Base-by-base conservation (phyloP, 2,329 filamentous ascomycete species). In the Alternaria tenuissima region DNA sequence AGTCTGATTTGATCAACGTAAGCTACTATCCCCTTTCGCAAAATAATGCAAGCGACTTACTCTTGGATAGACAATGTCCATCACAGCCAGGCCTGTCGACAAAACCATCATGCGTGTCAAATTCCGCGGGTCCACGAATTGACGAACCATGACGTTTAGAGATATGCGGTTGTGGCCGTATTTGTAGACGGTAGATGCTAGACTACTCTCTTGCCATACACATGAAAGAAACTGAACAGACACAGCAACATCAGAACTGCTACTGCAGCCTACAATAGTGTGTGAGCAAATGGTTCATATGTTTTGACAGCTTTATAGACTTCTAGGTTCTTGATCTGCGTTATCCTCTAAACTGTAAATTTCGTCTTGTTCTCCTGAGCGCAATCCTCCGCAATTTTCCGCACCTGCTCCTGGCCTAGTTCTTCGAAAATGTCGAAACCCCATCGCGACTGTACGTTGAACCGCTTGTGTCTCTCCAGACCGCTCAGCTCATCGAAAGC, bases 401-500 rank as follows among this genome's bases (percentile, higher is more conserved):
- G 56, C 0, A 66, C 66, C 54, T 73, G 61, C 14, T 58, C 63
- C 14, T 71, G 63, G 3, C 68, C 68, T 2, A 72, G 46, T 39
- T 73, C 70, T 26, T 69, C 69, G 36, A 72, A 69, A 20, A 71
- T 73, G 44, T 72, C 67, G 32, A 66, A 66, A 4, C 69, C 69
- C 69, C 70, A 71, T 12, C 71, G 58, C 20, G 67, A 63, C 51
- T 68, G 65, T 9, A 64, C 55, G 46, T 73, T 73, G 39, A 71
- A 73, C 3, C 69, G 59, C 58, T 73, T 72, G 36, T 71, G 67
- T 20, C 61, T 65, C 39, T 73, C 69, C 22, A 73, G 38, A 11
- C 32, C 32, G 14, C 87, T 88, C 43, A 95, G 82, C 79, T 86
- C 83, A 64, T 85, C 82, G 47, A 94, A 78, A 80, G 94, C 91